Evolutionary conservation across 768 basidiomycete genomes (phyloP), one percentile per base, ranked within the genome.

Genomic region (Sporobolomyces roseus): DNA sequence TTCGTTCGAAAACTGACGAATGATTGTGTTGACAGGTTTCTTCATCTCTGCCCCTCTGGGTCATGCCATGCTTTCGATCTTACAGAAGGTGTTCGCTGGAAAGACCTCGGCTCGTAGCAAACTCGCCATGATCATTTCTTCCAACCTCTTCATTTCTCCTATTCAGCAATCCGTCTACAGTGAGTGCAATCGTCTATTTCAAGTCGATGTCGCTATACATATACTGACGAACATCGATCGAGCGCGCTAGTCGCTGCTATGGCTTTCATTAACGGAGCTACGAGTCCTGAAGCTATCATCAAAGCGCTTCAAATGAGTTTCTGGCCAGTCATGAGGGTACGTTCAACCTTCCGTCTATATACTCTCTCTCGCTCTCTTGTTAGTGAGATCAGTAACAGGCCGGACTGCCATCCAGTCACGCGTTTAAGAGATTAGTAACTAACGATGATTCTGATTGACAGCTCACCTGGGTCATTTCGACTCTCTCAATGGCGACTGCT

Each of bases 191-290:
- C 17, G 10, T 41, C 38, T 41, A 17, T 41, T 17, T 41, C 17
- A 9, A 9, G 38, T 17, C 38, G n/a, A n/a, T n/a, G n/a, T n/a
- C n/a, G n/a, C 33, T 30, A 3, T 9, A 49, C 33, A 8, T 41
- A 21, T 16, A 29, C 27, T 8, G 12, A 7, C 25, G 10, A 14
- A 32, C 27, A 23, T 61, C 27, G 35, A 36, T 36, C 30, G 66
- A 33, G 5, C 87, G 88, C 83, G 4, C 90, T 85, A 78, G 82
- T 93, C 36, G 82, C 87, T 0, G 89, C 85, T 30, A 88, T 90
- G 85, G 89, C 91, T 1, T 78, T 92, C 41, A 91, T 93, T 70
- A 87, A 87, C 65, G 91, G 91, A 43, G 89, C 89, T 23, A 84
- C 83, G 72, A 85, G 87, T 13, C 70, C 83, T 12, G 82, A 85